Percentiles rank a stretch among this genome's conserved stretches.
phyloP scores from a whole-genome alignment of 2,329 filamentous ascomycete species.

The Rachicladosporium sp. region DNA sequence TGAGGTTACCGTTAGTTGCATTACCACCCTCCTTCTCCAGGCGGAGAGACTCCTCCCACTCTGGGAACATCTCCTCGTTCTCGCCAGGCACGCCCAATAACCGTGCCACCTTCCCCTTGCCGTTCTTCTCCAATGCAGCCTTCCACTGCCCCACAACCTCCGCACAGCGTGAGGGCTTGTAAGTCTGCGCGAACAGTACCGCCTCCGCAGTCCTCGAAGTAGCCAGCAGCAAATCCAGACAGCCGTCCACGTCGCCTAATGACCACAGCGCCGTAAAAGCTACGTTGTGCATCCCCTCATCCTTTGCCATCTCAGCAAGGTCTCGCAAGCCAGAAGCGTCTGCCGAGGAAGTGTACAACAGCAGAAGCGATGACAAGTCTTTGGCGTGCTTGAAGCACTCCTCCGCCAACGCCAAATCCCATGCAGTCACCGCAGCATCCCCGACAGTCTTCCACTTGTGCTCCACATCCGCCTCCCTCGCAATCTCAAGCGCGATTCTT shows the following conservation, averaged over 20 bases:
- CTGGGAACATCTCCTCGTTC: constrained; percentile 68
- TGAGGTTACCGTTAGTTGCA: constrained; percentile 28
- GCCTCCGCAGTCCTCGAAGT: constrained; percentile 76
- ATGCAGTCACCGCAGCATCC: constrained; percentile 73
- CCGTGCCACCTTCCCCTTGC: constrained; percentile 75
- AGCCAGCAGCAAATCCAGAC: constrained; percentile 64
- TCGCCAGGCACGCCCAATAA: constrained; percentile 64
- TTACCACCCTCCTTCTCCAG: constrained; percentile 60
- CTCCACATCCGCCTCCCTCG: constrained; percentile 70
- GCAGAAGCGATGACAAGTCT: constrained; percentile 76
- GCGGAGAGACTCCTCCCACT: constrained; percentile 84
- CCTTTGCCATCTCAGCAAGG: constrained; percentile 62
- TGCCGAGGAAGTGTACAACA: constrained; percentile 77
- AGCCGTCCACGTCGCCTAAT: constrained; percentile 67
- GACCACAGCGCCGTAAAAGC: constrained; percentile 88
- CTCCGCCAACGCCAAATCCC: constrained; percentile 78
- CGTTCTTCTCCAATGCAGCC: constrained; percentile 64
- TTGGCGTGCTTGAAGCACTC: constrained; percentile 89
- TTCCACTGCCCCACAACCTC: constrained; percentile 70
- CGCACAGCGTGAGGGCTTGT: constrained; percentile 67
- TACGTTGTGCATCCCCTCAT: constrained; percentile 75
- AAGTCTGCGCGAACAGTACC: constrained; percentile 86
- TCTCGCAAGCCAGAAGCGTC: constrained; percentile 61
- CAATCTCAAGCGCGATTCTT: constrained; percentile 73
- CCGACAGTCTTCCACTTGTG: constrained; percentile 98